Conservation (phyloP, 2,329 filamentous ascomycete genomes). For the Colletotrichum sp. region DNA sequence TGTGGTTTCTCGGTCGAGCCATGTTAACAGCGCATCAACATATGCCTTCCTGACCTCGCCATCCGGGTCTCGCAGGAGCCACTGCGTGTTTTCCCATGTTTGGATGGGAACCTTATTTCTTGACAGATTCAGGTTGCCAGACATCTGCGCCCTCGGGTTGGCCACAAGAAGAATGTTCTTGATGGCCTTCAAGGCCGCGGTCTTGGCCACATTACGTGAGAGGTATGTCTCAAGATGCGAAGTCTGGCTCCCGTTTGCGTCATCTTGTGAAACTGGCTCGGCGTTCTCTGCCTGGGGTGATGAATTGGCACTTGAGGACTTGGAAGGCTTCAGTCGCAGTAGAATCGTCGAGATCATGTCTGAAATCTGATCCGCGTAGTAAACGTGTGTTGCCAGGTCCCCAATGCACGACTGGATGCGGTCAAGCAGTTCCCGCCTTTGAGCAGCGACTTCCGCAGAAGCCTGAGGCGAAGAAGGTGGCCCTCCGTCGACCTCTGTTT, state of each 20-base stretch:
- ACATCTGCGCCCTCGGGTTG: conserved; percentile 68
- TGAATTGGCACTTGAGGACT: conserved; percentile 46
- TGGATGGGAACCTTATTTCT: conserved; percentile 79
- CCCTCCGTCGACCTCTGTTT: conserved; percentile 33
- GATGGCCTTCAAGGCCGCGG: conserved; percentile 76
- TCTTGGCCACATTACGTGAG: conserved; percentile 58
- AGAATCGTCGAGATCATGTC: conserved; percentile 91
- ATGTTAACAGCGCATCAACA: conserved; percentile 80
- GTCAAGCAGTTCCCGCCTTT: conserved; percentile 69
- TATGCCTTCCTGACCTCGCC: conserved; percentile 84
- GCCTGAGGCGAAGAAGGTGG: conserved; percentile 31
- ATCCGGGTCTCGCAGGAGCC: conserved; percentile 83
- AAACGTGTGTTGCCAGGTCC: conserved; percentile 91
- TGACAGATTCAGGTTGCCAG: conserved; percentile 67
- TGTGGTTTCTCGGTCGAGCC: conserved; percentile 83
- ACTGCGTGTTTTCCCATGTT: conserved; percentile 96
- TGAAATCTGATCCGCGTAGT: conserved; percentile 94
- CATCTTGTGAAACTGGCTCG: conserved; percentile 40
- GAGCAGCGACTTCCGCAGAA: conserved; percentile 47
- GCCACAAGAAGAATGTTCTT: conserved; percentile 84
- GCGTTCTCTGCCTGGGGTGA: conserved; percentile 53
- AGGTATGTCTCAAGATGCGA: conserved; percentile 55
- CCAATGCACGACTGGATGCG: conserved; percentile 80
- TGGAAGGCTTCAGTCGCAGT: conserved; percentile 73
- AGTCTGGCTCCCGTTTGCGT: conserved; percentile 35